Conservation (phyloP, 495 filamentous ascomycete genomes). For the Aspergillus nidulans region DNA sequence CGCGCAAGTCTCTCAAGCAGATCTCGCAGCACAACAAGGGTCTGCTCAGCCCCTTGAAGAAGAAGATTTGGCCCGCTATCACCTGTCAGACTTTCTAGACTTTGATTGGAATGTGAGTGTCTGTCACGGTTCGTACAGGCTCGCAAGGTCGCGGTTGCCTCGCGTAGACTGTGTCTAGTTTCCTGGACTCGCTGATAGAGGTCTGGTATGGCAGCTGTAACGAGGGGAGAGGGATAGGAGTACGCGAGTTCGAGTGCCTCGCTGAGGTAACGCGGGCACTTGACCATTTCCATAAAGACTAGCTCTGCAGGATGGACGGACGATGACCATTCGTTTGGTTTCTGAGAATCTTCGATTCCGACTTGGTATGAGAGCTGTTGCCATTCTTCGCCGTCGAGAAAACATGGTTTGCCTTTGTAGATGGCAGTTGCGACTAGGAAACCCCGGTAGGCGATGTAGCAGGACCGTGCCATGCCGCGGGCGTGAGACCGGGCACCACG, state of each 20-base stretch:
- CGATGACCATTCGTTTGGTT: slow-evolving; percentile 10
- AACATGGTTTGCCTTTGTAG: slow-evolving; percentile 27
- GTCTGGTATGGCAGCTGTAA: background rate
- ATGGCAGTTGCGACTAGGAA: slow-evolving; percentile 30
- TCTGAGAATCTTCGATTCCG: slow-evolving; percentile 25
- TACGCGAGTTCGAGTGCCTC: slow-evolving; percentile 17
- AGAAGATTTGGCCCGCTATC: slow-evolving; percentile 22
- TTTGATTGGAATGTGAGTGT: background rate
- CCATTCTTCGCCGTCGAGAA: slow-evolving; percentile 31
- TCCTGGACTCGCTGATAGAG: slow-evolving; percentile 21
- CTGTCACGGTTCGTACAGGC: slow-evolving; percentile 16
- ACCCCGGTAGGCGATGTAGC: slow-evolving; percentile 30
- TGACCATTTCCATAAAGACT: slow-evolving; percentile 28
- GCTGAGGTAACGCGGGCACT: slow-evolving; percentile 30
- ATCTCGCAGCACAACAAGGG: slow-evolving; percentile 15
- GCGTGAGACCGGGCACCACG: slow-evolving; percentile 21
- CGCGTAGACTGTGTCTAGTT: slow-evolving; percentile 13
- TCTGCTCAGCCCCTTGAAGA: slow-evolving; percentile 24
- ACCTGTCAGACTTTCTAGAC: background rate
- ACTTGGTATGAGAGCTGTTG: slow-evolving; percentile 17
- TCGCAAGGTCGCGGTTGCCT: slow-evolving; percentile 16
- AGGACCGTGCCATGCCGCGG: slow-evolving; percentile 23
- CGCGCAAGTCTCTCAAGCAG: slow-evolving; percentile 6
- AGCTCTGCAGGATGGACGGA: slow-evolving; percentile 8
- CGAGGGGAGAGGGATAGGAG: background rate